Evolutionary conservation across 1,284 basidiomycete species (phyloP), one percentile per base, ranked within the genome.

Genomic region (Ganoderma leucocontextum): DNA sequence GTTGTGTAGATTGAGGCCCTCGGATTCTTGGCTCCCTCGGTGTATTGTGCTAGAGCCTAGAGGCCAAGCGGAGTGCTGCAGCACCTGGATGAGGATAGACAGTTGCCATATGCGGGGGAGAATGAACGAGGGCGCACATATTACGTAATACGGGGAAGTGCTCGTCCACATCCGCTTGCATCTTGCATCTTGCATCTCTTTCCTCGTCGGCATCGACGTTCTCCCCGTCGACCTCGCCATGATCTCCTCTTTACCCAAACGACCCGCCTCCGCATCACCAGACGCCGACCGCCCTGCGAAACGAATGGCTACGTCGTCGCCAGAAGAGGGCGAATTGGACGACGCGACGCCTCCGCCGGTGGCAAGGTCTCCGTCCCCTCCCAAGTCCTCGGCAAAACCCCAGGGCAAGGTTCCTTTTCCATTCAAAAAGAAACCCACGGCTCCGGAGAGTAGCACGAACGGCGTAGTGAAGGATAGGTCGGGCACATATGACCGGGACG

Each of bases 291-390:
- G 89, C 59, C 84, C 86, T 5, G 52, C 78, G 9, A 94, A 93
- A 75, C 84, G 91, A 52, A 82, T 78, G 25, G 83, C 84, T 9
- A 85, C 88, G 2, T 85, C 84, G 1, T 89, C 91, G 0, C 92
- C 91, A 62, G 92, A 94, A 78, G 92, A 94, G 76, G 92, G 92
- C 62, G 92, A 94, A 75, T 80, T 94, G 63, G 91, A 92, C 74
- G 85, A 87, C 74, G 76, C 75, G 42, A 75, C 74, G 3, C 76
- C 76, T 7, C 70, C 79, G 22, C 75, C 74, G 25, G 68, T 63
- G 29, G 67, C 73, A 38, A 65, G 67, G 29, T 72, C 75, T 19
- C 73, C 77, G 39, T 71, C 75, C 8, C 73, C 78, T 15, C 70
- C 73, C 17, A 73, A 72, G 52, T 60, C 73, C 29, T 62, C 73